Conservation (phyloP, 2,329 filamentous ascomycete genomes). For the Penicillium aurantiogriseum region DNA sequence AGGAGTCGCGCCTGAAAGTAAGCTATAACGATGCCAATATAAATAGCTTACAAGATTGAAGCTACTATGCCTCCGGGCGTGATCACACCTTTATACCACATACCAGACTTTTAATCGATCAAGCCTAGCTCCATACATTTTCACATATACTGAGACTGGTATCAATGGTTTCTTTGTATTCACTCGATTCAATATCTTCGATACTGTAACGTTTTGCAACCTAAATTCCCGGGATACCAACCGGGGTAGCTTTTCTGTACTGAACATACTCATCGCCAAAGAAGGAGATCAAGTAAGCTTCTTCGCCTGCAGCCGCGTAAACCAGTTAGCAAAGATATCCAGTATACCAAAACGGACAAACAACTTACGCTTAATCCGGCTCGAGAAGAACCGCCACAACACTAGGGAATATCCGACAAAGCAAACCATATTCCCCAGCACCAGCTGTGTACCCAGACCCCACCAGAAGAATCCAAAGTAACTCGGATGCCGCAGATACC, state of each 20-base stretch:
- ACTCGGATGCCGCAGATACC: constrained; percentile 73
- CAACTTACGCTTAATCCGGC: constrained; percentile 64
- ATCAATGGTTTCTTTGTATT: neutral
- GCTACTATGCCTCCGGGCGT: constrained; percentile 7
- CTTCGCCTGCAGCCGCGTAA: constrained; percentile 60
- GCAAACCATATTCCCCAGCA: constrained; percentile 81
- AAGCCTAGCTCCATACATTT: neutral
- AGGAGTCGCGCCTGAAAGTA: constrained; percentile 43
- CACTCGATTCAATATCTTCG: neutral
- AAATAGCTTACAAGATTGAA: neutral
- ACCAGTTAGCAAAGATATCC: constrained; percentile 2
- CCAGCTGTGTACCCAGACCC: constrained; percentile 89
- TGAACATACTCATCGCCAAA: constrained; percentile 78
- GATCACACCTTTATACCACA: constrained; percentile 12
- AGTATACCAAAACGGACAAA: neutral
- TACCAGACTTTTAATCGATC: constrained; percentile 6
- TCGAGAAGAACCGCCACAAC: constrained; percentile 81
- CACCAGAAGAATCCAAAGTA: constrained; percentile 99
- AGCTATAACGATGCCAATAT: constrained; percentile 43
- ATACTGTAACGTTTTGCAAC: neutral
- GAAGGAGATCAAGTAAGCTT: constrained; percentile 72
- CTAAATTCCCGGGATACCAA: constrained; percentile 75
- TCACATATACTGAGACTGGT: neutral
- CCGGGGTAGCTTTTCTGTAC: constrained; percentile 69
- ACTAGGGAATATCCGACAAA: constrained; percentile 70